These are phyloP conservation scores for Afroboletus lepidellus DNA, from an alignment of 1,284 basidiomycete genomes.

Conservation along the genomic window DNA sequence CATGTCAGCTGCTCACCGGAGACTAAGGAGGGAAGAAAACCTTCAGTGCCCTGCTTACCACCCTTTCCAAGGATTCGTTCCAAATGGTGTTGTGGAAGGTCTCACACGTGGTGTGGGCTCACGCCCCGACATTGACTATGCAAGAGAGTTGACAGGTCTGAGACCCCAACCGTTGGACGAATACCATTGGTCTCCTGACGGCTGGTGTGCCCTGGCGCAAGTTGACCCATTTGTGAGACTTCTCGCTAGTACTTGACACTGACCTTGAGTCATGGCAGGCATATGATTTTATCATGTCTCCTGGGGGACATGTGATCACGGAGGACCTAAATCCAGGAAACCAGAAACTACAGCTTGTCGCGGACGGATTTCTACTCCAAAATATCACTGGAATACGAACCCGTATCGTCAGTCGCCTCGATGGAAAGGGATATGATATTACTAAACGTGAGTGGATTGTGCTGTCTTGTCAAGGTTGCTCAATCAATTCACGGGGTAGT, in stretches of 20 bases:
- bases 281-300: slow-evolving; percentile 77
- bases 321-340: slow-evolving; percentile 72
- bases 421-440: slow-evolving; percentile 85
- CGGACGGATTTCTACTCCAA: slow-evolving; percentile 72
- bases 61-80: slow-evolving; percentile 39
- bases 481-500: slow-evolving; percentile 48
- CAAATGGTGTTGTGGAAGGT: slow-evolving; percentile 37
- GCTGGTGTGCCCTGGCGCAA: slow-evolving; percentile 71
- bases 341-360: slow-evolving; percentile 60
- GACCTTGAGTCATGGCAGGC: slow-evolving; percentile 43
- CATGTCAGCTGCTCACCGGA: slow-evolving; percentile 55
- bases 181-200: slow-evolving; percentile 59
- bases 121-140: slow-evolving; percentile 76
- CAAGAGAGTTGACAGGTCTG: slow-evolving; percentile 61
- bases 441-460: slow-evolving; percentile 61
- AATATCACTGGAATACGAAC: slow-evolving; percentile 77
- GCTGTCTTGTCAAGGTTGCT: not conserved
- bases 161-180: slow-evolving; percentile 50
- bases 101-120: slow-evolving; percentile 68
- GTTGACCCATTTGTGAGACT: slow-evolving; percentile 68
- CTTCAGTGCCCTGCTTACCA: slow-evolving; percentile 73
- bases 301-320: slow-evolving; percentile 47
- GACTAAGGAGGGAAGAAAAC: slow-evolving; percentile 62
- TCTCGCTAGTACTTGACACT: slow-evolving; percentile 11
- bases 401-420: slow-evolving; percentile 73